A percentile compares a stretch with the other conserved stretches of the same genome.
Conservation (phyloP, 1,139 yeast species). For the Magnusiomyces sp. region DNA sequence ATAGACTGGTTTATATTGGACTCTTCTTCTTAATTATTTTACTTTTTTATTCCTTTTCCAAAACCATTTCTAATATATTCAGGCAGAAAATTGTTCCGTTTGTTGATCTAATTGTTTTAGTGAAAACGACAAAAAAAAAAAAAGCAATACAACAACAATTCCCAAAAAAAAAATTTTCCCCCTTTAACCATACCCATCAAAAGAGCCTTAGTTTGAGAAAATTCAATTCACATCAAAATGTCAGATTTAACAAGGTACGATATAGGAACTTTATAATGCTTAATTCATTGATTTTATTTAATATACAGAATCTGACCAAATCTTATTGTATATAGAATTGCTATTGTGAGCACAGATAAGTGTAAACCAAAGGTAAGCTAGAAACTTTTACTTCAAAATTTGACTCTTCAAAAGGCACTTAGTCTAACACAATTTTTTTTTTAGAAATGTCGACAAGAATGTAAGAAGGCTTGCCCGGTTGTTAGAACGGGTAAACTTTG, state of each 20-base stretch:
- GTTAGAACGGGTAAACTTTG: constrained; percentile 95
- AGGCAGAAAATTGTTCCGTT: no score
- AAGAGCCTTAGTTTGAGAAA: no score
- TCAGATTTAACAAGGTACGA: not conserved
- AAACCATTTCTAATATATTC: no score
- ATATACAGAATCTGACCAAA: not conserved
- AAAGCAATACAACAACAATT: not conserved
- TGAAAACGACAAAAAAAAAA: not conserved
- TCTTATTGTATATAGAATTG: constrained; percentile 40
- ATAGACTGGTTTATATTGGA: no score
- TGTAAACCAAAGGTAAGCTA: constrained; percentile 69
- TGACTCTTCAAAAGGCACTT: no score
- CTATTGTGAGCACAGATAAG: constrained; percentile 85
- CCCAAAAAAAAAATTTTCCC: not conserved
- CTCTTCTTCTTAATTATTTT: not conserved
- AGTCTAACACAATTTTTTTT: no score
- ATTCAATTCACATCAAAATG: not conserved
- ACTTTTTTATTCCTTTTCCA: not conserved
- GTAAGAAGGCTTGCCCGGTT: constrained; percentile 94
- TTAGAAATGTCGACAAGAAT: constrained; percentile 92
- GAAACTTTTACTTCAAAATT: not conserved
- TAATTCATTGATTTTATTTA: not conserved
- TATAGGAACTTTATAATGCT: no score
- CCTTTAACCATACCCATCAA: not conserved
- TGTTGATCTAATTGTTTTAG: not conserved